Evolutionary conservation across 2,329 filamentous ascomycete species (phyloP).

Genomic region (Pseudocercospora cruenta): DNA sequence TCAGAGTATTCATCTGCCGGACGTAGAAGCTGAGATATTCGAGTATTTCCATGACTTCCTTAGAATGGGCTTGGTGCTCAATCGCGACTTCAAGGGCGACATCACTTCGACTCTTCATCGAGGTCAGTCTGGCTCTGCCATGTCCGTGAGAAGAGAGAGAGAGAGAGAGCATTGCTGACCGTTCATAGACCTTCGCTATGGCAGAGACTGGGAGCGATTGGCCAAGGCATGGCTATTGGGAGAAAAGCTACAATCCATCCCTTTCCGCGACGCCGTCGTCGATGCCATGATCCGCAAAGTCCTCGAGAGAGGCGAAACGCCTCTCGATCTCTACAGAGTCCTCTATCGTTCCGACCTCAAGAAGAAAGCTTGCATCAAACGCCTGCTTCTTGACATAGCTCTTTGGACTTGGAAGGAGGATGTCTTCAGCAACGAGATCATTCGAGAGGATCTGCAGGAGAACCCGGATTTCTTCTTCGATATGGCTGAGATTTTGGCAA

Average conservation of each 20-base stretch:
- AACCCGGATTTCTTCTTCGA: slow-evolving; percentile 3
- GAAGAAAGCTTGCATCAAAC: background rate
- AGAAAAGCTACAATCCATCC: slow-evolving; percentile 1
- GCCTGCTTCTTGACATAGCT: slow-evolving; percentile 9
- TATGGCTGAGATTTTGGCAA: background rate
- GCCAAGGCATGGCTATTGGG: slow-evolving; percentile 13
- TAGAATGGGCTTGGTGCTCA: too few relatives aligned
- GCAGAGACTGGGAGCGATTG: background rate
- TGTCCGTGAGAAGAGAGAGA: too few relatives aligned
- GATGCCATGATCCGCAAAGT: slow-evolving; percentile 6
- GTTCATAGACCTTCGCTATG: too few relatives aligned
- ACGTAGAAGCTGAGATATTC: background rate
- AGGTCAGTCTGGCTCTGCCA: too few relatives aligned
- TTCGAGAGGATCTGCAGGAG: background rate
- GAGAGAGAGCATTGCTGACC: too few relatives aligned
- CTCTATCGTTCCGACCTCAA: background rate
- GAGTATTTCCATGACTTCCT: background rate
- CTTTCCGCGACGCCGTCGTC: slow-evolving; percentile 10
- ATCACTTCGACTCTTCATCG: background rate
- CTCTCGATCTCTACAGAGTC: background rate
- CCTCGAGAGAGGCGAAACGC: background rate
- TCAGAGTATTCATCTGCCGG: background rate
- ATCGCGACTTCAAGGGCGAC: too few relatives aligned
- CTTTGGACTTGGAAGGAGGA: background rate
- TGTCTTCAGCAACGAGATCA: background rate